phyloP scores from a whole-genome alignment of 768 basidiomycete species.

The Leccinum truebloodii region DNA sequence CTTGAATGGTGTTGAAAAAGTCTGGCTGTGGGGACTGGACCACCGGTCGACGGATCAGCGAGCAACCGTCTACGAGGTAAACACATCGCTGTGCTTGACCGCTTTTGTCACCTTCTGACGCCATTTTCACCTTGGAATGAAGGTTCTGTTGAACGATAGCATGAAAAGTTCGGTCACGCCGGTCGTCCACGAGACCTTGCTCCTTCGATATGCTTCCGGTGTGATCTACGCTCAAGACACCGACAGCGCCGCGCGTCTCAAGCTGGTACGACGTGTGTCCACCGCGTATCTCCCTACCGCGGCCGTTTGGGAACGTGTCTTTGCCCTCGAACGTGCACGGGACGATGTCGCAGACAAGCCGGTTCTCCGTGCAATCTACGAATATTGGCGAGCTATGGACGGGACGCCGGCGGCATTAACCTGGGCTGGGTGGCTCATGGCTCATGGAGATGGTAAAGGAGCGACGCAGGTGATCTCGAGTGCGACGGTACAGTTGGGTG shows the following conservation, averaged over 20 bases:
- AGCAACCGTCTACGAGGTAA: conserved; percentile 37
- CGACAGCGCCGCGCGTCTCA: conserved; percentile 20
- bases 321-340: conserved; percentile 32
- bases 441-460: conserved; percentile 40
- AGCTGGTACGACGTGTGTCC: conserved; percentile 42
- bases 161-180: conserved; percentile 41
- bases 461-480: conserved; percentile 40
- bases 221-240: conserved; percentile 26
- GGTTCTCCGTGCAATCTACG: conserved; percentile 35
- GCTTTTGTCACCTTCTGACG: conserved; percentile 2
- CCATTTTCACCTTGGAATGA: neutral
- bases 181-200: conserved; percentile 47
- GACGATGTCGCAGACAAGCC: conserved; percentile 19
- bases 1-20: conserved; percentile 31
- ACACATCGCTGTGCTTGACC: neutral
- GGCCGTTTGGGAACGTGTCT: conserved; percentile 46
- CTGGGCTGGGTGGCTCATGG: conserved; percentile 52
- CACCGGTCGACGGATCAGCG: conserved; percentile 19
- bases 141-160: conserved; percentile 49
- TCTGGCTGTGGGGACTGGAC: conserved; percentile 60
- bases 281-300: conserved; percentile 43
- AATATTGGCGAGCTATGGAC: conserved; percentile 44
- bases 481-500: conserved; percentile 30
- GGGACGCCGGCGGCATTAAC: conserved; percentile 38
- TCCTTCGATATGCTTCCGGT: conserved; percentile 45